These are phyloP conservation scores for Baeospora myosura DNA, from an alignment of 1,284 basidiomycete species.

Conservation along the genomic window DNA sequence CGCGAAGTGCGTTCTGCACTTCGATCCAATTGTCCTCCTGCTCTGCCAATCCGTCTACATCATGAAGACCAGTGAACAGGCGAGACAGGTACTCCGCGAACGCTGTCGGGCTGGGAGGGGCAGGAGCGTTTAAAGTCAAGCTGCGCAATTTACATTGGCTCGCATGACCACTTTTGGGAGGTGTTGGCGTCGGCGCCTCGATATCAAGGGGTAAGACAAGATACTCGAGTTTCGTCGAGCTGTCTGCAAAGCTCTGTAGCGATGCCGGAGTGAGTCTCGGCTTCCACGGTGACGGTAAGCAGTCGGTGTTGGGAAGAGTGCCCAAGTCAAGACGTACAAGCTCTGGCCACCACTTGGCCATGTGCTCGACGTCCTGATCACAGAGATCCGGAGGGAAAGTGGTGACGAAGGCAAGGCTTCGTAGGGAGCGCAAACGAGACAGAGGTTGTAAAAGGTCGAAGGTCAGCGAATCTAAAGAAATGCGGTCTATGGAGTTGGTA, in stretches of 20 bases:
- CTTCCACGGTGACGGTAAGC: conserved; percentile 16
- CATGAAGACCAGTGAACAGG: not conserved
- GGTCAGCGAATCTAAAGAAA: conserved; percentile 12
- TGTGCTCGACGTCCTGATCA: conserved; percentile 33
- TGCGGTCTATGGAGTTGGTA: conserved; percentile 11
- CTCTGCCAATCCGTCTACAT: not conserved
- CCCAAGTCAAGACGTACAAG: conserved; percentile 40
- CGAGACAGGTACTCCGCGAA: not conserved
- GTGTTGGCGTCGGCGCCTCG: conserved; percentile 3
- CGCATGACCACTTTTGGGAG: not conserved
- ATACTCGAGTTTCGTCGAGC: conserved; percentile 26
- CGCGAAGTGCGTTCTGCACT: not conserved
- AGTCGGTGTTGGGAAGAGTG: conserved; percentile 20
- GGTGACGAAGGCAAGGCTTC: conserved; percentile 33
- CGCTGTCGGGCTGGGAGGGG: not conserved
- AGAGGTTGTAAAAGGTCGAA: conserved; percentile 25
- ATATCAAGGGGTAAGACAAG: conserved; percentile 32
- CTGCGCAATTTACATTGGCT: not conserved
- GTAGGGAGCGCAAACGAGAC: conserved; percentile 25
- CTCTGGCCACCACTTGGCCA: conserved; percentile 39
- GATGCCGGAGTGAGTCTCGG: conserved; percentile 29
- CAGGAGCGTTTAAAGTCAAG: not conserved
- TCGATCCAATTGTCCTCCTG: not conserved
- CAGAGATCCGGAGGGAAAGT: conserved; percentile 31
- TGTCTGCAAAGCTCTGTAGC: conserved; percentile 28